Base-by-base conservation (phyloP, 1,284 basidiomycete species). In the Sutorius eximius region DNA sequence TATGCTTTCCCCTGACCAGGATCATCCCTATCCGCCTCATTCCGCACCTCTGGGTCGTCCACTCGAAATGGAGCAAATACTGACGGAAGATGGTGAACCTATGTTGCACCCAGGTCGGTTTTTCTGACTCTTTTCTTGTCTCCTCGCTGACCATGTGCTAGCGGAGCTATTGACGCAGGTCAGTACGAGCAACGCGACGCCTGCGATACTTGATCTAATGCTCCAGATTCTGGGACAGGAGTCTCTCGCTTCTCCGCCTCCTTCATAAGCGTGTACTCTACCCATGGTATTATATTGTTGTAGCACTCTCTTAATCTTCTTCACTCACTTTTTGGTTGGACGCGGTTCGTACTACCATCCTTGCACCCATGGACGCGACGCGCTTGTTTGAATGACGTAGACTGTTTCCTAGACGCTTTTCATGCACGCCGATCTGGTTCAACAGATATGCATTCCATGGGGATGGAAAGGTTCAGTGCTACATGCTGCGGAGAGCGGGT, bases 91-190 rank as follows among this genome's bases (percentile, higher is more conserved):
- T 60, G 82, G 80, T 15, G 82, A 82, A 63, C 79, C 82, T 11
- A 86, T 86, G 82, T 69, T 86, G 56, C 83, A 85, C 65, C 82
- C 85, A 70, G 82, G 83, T 85, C 49, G 29, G 78, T 62, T 43
- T 30, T 13, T 37, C 12, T 57, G 20, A 29, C 20, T 20, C 29
- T 43, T 34, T 45, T 53, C 7, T 33, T 13, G 10, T 38, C 46
- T 27, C 29, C 12, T 11, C 13, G 30, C 40, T 55, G 36, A 63
- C 36, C 16, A 9, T 42, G 51, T 29, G 24, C 36, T 27, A 86
- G 83, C 81, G 55, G 83, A 86, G 60, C 72, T 86, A 45, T 71
- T 86, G 64, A 84, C 83, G 32, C 83, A 85, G 79, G 82, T 82
- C 52, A 63, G 74, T 68, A 32, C 60, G 49, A 59, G 36, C 56